Evolutionary conservation across 441 rosid species (phyloP), one percentile per base, ranked within the genome.

Genomic region (Adansonia gregorii): DNA sequence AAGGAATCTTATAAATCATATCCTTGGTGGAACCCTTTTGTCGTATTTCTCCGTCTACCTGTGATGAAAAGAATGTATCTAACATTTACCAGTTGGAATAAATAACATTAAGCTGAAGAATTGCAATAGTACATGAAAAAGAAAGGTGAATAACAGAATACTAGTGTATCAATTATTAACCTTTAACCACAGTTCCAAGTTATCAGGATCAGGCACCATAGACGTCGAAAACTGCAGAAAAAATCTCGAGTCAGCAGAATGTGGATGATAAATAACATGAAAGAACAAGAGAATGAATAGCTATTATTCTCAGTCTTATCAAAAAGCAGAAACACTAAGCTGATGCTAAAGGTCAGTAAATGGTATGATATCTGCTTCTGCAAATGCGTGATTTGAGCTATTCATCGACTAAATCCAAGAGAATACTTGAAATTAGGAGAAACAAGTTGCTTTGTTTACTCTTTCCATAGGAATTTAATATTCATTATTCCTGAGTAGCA

Each of bases 111-210:
- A 48, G 1, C 11, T 24, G 12, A 55, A 66, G 58, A 72, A 35
- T 15, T 52, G 20, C 59, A 69, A 55, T 19, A 52, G 55, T 5
- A 6, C 35, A 67, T 17, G 39, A 4, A 15, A 31, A 76, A 64
- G 39, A 46, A 75, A 78, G 35, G 20, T 6, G 60, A 54, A 46
- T 5, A 8, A 70, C 56, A 75, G 48, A 64, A 68, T 8, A 31
- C 78, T 67, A 55, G 8, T 54, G 64, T 54, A 46, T 17, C 68
- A 69, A 93, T 97, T 97, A 46, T 15, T 68, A 69, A 93, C 99
- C 98, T 92, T 93, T 35, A 93, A 87, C 99, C 98, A 92, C 19
- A 95, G 86, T 82, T 95, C 99, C 85, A 95, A 85, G 84, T 88
- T 88, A 79, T 93, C 87, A 7, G 97, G 97, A 74, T 95, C 91